Evolutionary conservation across 768 basidiomycete genomes (phyloP).

Genomic region (Saitozyma podzolica): DNA sequence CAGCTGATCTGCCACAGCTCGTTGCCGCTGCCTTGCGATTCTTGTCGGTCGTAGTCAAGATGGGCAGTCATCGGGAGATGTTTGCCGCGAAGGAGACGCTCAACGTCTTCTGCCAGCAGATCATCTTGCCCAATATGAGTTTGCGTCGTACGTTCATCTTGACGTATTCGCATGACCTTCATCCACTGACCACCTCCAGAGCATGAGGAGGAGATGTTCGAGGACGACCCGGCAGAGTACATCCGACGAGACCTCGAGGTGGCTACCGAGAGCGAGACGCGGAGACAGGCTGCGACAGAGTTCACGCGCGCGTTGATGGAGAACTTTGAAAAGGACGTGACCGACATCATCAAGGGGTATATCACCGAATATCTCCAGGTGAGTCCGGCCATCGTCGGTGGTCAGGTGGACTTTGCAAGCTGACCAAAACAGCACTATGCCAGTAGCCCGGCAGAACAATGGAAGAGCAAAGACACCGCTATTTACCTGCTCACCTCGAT

Average conservation of each 20-base stretch:
- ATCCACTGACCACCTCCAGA: slow-evolving; percentile 53
- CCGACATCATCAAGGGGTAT: slow-evolving; percentile 81
- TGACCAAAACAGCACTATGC: slow-evolving; percentile 58
- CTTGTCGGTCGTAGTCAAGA: slow-evolving; percentile 87
- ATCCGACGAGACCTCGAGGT: slow-evolving; percentile 80
- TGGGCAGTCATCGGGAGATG: slow-evolving; percentile 74
- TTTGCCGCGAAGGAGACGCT: slow-evolving; percentile 78
- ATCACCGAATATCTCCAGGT: slow-evolving; percentile 68
- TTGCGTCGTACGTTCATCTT: slow-evolving; percentile 60
- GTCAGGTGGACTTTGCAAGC: not conserved
- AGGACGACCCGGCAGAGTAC: slow-evolving; percentile 94
- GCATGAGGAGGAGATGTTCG: slow-evolving; percentile 91
- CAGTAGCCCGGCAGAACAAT: slow-evolving; percentile 61
- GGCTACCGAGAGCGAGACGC: slow-evolving; percentile 72
- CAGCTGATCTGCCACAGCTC: slow-evolving; percentile 54
- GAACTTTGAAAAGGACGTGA: slow-evolving; percentile 76
- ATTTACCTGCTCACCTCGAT: slow-evolving; percentile 91
- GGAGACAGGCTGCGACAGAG: slow-evolving; percentile 89
- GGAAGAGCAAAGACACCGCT: slow-evolving; percentile 92
- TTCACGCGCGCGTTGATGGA: slow-evolving; percentile 90
- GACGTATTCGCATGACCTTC: not conserved
- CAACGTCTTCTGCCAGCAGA: slow-evolving; percentile 77
- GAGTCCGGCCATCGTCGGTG: slow-evolving; percentile 9
- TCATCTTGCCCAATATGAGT: slow-evolving; percentile 89
- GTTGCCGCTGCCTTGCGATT: slow-evolving; percentile 89